Percentiles rank a stretch among this genome's conserved stretches.
These are phyloP conservation scores for Chlorella vulgaris DNA, from an alignment of 139 green algal genomes.

Conservation along the genomic window DNA sequence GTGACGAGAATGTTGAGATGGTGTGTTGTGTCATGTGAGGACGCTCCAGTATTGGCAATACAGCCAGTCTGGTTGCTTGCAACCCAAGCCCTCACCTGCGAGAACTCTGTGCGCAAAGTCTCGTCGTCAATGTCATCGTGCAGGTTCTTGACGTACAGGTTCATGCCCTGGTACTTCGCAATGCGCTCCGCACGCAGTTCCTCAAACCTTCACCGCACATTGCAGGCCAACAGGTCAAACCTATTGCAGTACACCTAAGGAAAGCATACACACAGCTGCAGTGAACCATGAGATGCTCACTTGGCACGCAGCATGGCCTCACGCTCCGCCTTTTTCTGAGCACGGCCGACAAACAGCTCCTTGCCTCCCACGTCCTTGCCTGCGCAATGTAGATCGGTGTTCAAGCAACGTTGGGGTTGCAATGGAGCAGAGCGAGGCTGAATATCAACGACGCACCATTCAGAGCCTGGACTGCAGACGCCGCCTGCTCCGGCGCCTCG, in stretches of 20 bases:
- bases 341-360: conserved; percentile 60
- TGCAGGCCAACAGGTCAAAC: too few relatives aligned
- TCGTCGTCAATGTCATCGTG: conserved; percentile 82
- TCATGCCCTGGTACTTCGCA: conserved; percentile 89
- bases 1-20: background rate
- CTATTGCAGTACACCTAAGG: too few relatives aligned
- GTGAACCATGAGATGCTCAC: conserved; percentile 78
- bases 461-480: conserved; percentile 75
- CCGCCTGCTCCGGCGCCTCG: conserved; percentile 69
- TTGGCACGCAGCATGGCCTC: conserved; percentile 67
- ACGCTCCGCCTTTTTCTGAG: conserved; percentile 94
- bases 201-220: conserved; percentile 58
- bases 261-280: too few relatives aligned
- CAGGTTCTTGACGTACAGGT: conserved; percentile 97
- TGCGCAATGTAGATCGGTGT: background rate
- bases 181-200: conserved; percentile 73
- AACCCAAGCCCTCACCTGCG: background rate
- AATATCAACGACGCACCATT: conserved; percentile 39
- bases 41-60: too few relatives aligned
- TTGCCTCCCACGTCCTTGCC: conserved; percentile 76
- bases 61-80: too few relatives aligned
- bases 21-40: too few relatives aligned
- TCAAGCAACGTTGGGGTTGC: too few relatives aligned
- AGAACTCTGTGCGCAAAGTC: conserved; percentile 59
- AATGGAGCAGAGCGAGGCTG: too few relatives aligned